These are phyloP conservation scores for Tolypocladium ophioglossoides DNA, from an alignment of 2,329 filamentous ascomycete genomes.

Conservation along the genomic window DNA sequence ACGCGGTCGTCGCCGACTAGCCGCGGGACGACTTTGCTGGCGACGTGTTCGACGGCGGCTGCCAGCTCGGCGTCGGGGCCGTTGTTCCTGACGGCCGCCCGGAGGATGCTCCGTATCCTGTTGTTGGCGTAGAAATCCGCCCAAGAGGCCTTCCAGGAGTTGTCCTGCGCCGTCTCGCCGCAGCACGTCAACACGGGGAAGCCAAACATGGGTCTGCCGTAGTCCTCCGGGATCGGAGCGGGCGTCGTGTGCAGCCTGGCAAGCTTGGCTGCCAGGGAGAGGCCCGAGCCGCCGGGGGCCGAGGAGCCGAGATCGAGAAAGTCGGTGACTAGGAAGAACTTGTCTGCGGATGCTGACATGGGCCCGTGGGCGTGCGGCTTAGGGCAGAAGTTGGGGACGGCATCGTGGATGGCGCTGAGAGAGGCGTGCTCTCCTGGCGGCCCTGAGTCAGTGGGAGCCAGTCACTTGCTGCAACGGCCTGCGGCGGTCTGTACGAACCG, in stretches of 20 bases:
- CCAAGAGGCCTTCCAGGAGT: conserved; percentile 64
- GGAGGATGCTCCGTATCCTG: conserved; percentile 56
- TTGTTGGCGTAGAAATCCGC: conserved; percentile 76
- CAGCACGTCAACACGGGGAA: conserved; percentile 82
- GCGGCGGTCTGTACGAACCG: conserved; percentile 29
- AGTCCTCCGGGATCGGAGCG: conserved; percentile 52
- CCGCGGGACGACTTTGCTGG: conserved; percentile 56
- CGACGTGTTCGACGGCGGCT: conserved; percentile 53
- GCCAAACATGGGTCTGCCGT: conserved; percentile 58
- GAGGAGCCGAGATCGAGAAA: conserved; percentile 57
- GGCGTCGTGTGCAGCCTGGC: conserved; percentile 69
- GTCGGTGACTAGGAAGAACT: conserved; percentile 59
- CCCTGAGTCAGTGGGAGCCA: too few species aligned
- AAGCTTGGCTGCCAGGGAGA: conserved; percentile 63
- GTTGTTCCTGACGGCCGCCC: conserved; percentile 46
- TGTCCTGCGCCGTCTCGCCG: conserved; percentile 74
- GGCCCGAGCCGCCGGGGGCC: conserved; percentile 31
- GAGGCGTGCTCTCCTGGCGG: conserved; percentile 65
- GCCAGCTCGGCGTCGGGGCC: conserved; percentile 53
- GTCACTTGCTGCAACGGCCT: not conserved
- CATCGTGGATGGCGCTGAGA: conserved; percentile 66
- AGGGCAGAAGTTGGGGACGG: conserved; percentile 67
- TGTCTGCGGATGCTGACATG: conserved; percentile 36
- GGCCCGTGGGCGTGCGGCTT: conserved; percentile 62
- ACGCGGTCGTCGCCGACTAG: conserved; percentile 62